A percentile compares a stretch with the other conserved stretches of the same genome.
Conservation (phyloP, 2,329 filamentous ascomycete species). For the Didymella keratinophila region DNA sequence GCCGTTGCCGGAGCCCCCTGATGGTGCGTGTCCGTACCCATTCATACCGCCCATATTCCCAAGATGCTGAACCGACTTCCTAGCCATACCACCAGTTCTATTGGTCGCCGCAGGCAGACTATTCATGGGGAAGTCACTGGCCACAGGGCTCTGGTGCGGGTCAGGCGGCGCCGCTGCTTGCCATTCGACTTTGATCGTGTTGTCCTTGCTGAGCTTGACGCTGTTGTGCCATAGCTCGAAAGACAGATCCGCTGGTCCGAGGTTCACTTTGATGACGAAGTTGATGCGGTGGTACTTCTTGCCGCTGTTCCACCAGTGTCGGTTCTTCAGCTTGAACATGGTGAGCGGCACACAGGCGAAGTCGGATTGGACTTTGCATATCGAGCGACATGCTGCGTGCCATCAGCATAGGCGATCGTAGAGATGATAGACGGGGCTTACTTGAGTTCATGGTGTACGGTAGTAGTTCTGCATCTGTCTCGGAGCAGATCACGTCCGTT, state of each 20-base stretch:
- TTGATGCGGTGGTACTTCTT: constrained; percentile 42
- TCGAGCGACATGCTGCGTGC: constrained; percentile 36
- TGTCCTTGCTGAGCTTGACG: constrained; percentile 45
- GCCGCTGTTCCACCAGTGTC: constrained; percentile 31
- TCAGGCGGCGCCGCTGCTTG: constrained; percentile 27
- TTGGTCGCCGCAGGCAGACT: constrained; percentile 9
- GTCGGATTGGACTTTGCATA: constrained; percentile 45
- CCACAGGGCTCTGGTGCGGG: constrained; percentile 1
- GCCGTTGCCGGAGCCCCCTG: neutral
- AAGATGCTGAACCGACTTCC: constrained; percentile 10
- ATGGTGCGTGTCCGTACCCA: neutral
- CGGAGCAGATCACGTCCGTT: constrained; percentile 29
- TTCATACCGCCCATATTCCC: neutral
- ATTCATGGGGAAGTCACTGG: constrained; percentile 12
- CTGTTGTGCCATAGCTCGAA: constrained; percentile 52
- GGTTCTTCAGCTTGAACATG: constrained; percentile 29
- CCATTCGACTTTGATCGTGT: constrained; percentile 50
- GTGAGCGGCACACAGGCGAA: constrained; percentile 10
- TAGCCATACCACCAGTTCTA: neutral
- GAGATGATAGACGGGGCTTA: neutral
- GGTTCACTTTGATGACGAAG: constrained; percentile 49
- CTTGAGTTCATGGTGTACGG: constrained; percentile 11
- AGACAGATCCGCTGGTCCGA: constrained; percentile 50
- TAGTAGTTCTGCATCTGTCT: constrained; percentile 22
- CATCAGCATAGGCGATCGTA: neutral